Evolutionary conservation across 2,329 filamentous ascomycete genomes (phyloP), one percentile per base, ranked within the genome.

Genomic region (Trichoderma hamatum): DNA sequence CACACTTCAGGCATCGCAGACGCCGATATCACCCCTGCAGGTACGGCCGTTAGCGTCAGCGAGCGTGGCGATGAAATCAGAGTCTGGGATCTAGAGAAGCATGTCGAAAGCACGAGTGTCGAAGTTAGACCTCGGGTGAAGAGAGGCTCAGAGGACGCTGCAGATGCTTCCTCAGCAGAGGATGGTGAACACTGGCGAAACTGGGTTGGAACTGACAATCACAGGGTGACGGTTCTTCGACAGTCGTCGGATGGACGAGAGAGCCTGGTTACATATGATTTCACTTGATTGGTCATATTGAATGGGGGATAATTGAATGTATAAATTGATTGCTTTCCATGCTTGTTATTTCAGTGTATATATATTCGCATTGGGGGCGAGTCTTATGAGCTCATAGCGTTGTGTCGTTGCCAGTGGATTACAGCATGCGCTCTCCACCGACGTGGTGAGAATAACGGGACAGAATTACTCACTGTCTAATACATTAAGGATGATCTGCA

Each of bases 31-130:
- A 94, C 92, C 21, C 88, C 91, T 55, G 88, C 92, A 46, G 94
- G 94, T 21, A 96, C 94, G 78, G 94, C 94, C 0, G 92, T 97
- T 4, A 96, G 93, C n/a, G 90, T 97, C 62, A 96, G 92, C 79
- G 85, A 86, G 24, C 84, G 88, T n/a, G 94, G 93, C 32, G 89
- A 91, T 69, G 91, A 93, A 77, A 88, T 93, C 71, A 88, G 94
- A 7, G 89, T 97, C 6, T 97, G 94, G 94, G 93, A 97, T 75
- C 85, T 97, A 0, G 94, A 97, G 79, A 91, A 91, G 7, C 36
- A 91, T 3, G 84, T 82, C 0, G 79, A 81, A 64, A 82, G 84
- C 26, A 85, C 83, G 72, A 88, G 86, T 71, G 82, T 88, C 24
- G 83, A 86, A 74, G 81, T 88, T n/a, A 79, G 82, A 34, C 82